A percentile compares a stretch with the other conserved stretches of the same genome.
Evolutionary conservation across 192 early-diverging fungal genomes (phyloP).

Genomic region (Fimicolochytrium jonesii): DNA sequence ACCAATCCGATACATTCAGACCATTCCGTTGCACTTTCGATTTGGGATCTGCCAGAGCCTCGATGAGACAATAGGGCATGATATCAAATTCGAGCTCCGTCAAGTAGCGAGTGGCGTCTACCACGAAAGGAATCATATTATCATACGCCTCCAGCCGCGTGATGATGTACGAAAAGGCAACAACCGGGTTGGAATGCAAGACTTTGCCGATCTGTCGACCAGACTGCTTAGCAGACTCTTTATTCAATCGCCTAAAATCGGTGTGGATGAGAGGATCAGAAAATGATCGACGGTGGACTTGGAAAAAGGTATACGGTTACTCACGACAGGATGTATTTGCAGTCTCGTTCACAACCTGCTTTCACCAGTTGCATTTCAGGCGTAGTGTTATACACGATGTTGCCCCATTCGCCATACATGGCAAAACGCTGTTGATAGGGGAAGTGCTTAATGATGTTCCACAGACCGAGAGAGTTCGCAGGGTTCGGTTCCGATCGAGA

Average conservation of each 20-base stretch:
- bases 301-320: constrained; percentile 17
- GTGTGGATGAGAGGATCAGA: background rate
- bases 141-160: constrained; percentile 68
- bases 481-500: constrained; percentile 62
- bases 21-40: constrained; percentile 62
- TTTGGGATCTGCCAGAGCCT: constrained; percentile 57
- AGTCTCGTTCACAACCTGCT: constrained; percentile 48
- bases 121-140: constrained; percentile 68
- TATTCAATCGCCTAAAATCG: constrained; percentile 54
- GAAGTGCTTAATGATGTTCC: constrained; percentile 58
- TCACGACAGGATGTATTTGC: constrained; percentile 54
- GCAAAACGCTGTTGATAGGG: constrained; percentile 60
- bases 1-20: constrained; percentile 55
- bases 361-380: constrained; percentile 51
- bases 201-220: constrained; percentile 70
- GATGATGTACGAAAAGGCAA: constrained; percentile 66
- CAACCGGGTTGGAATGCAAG: constrained; percentile 68
- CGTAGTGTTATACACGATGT: constrained; percentile 46
- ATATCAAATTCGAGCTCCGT: constrained; percentile 73
- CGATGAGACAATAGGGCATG: constrained; percentile 62
- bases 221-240: constrained; percentile 67
- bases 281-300: background rate
- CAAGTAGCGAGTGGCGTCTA: constrained; percentile 73
- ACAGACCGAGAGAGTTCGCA: constrained; percentile 57
- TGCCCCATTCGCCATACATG: constrained; percentile 79